Evolutionary conservation across 164 flowering plant genomes (phyloP).

Genomic region (Litsea cubeba): DNA sequence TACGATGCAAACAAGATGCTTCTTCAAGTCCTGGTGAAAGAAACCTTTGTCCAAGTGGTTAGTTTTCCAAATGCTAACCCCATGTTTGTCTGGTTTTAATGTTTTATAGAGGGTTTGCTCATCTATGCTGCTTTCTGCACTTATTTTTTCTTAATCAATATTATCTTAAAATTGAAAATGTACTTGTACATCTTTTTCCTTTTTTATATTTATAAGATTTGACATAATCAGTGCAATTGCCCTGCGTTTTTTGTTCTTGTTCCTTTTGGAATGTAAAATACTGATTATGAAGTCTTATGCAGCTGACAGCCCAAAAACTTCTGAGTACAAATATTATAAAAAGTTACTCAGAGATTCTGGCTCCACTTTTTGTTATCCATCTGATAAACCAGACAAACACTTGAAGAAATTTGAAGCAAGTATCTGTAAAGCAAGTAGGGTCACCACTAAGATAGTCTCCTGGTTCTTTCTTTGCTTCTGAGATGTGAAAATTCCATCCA

Average conservation of each 20-base stretch:
- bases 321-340: conserved; percentile 67
- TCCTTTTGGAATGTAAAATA: conserved; percentile 3
- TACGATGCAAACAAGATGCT: conserved; percentile 12
- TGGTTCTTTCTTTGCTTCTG: background rate
- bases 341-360: conserved; percentile 39
- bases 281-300: conserved; percentile 18
- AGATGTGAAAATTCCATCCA: background rate
- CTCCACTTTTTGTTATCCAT: conserved; percentile 8
- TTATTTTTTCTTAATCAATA: background rate
- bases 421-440: conserved; percentile 24
- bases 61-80: conserved; percentile 5
- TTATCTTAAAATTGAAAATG: background rate
- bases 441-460: background rate
- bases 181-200: background rate
- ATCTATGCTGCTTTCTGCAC: background rate
- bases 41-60: conserved; percentile 19
- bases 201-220: background rate
- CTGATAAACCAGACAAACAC: conserved; percentile 17
- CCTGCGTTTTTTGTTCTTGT: background rate
- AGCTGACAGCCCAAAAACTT: conserved; percentile 60
- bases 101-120: too few species aligned
- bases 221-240: too few species aligned
- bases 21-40: conserved; percentile 14
- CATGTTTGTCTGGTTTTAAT: conserved; percentile 1
- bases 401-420: conserved; percentile 21